These are phyloP conservation scores for Cardamine chenopodiifolia DNA, from an alignment of 345 rosid genomes.

Conservation along the genomic window DNA sequence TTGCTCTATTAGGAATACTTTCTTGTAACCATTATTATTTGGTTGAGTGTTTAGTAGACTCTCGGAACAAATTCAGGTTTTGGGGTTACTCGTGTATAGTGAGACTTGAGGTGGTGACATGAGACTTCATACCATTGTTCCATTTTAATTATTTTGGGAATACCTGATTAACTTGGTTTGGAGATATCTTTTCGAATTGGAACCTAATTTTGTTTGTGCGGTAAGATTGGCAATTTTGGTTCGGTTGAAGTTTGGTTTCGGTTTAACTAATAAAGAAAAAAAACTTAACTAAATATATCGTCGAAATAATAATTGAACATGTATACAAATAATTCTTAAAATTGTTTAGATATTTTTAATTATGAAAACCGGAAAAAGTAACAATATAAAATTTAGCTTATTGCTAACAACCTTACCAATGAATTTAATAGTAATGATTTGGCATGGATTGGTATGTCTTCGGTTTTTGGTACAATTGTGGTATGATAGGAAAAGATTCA, in stretches of 20 bases:
- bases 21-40: constrained; percentile 6
- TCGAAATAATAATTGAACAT: no score
- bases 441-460: neutral
- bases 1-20: neutral
- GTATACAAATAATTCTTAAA: neutral
- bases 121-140: neutral
- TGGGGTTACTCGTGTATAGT: neutral
- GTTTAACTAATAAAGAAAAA: neutral
- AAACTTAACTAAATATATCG: neutral
- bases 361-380: neutral
- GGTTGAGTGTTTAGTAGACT: constrained; percentile 18
- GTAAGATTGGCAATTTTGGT: neutral
- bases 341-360: no score
- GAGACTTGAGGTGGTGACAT: neutral
- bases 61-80: neutral
- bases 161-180: neutral
- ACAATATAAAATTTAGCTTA: no score
- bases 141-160: neutral
- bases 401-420: no score
- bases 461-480: neutral
- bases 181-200: neutral
- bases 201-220: neutral
- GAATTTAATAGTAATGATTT: neutral
- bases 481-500: neutral
- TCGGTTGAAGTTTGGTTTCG: neutral